phyloP scores from a whole-genome alignment of 495 filamentous ascomycete genomes.

The Podospora conica region DNA sequence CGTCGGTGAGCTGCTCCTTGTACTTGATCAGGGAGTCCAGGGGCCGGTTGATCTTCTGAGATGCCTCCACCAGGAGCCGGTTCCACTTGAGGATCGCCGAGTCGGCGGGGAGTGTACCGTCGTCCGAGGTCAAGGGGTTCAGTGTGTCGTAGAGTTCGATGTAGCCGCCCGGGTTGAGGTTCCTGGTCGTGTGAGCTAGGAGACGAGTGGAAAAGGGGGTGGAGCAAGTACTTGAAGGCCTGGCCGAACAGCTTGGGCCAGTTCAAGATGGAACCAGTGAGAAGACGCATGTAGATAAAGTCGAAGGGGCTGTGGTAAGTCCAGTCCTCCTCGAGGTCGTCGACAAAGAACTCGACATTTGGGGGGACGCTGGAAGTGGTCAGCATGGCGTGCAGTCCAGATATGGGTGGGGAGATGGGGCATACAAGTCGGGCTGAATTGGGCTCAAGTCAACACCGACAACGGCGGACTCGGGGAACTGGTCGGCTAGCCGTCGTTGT shows the following conservation, averaged over 20 bases:
- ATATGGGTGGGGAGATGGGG: background rate
- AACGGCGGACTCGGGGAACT: slow-evolving; percentile 1
- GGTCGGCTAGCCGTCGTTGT: background rate
- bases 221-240: slow-evolving; percentile 13
- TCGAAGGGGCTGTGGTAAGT: slow-evolving; percentile 39
- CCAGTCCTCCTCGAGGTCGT: slow-evolving; percentile 45
- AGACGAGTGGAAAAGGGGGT: background rate
- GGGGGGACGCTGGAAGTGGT: slow-evolving; percentile 32
- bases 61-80: slow-evolving; percentile 20
- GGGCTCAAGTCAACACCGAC: slow-evolving; percentile 37
- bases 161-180: slow-evolving; percentile 38
- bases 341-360: slow-evolving; percentile 43
- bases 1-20: slow-evolving; percentile 14
- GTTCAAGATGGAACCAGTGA: slow-evolving; percentile 39
- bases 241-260: slow-evolving; percentile 38
- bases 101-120: slow-evolving; percentile 21
- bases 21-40: slow-evolving; percentile 12
- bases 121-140: slow-evolving; percentile 17
- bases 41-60: slow-evolving; percentile 20
- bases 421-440: slow-evolving; percentile 38
- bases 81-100: slow-evolving; percentile 23
- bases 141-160: slow-evolving; percentile 25
- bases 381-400: background rate
- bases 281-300: slow-evolving; percentile 41
- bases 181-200: background rate